Percentiles rank a stretch among this genome's conserved stretches.
These are phyloP conservation scores for Tuber calosporum DNA, from an alignment of 495 filamentous ascomycete species.

Conservation along the genomic window DNA sequence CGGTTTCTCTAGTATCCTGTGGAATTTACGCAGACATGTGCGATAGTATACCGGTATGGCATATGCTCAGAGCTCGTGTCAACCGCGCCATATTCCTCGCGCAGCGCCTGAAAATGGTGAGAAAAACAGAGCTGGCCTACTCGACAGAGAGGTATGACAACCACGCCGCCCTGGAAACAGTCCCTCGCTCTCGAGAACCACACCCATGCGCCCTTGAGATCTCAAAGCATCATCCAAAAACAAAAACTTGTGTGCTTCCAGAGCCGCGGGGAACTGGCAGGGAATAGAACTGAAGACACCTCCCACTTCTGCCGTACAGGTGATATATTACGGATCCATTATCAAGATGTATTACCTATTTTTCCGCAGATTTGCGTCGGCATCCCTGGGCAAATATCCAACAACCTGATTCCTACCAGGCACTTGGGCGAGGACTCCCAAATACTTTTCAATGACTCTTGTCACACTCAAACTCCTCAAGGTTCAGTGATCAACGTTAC, in stretches of 20 bases:
- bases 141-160: not conserved
- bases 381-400: not conserved
- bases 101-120: not conserved
- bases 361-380: not conserved
- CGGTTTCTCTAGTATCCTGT: not conserved
- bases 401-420: not conserved
- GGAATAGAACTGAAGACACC: not conserved
- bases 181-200: not conserved
- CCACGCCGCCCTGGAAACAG: not conserved
- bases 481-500: not conserved
- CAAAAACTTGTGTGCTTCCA: not conserved
- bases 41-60: not conserved
- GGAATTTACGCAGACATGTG: not conserved
- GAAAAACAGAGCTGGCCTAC: not conserved
- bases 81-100: not conserved
- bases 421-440: not conserved
- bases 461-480: not conserved
- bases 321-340: not conserved
- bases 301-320: not conserved
- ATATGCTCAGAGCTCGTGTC: not conserved
- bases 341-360: not conserved
- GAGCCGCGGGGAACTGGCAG: not conserved
- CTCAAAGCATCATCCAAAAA: not conserved
- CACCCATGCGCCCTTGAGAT: not conserved
- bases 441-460: not conserved